These are phyloP conservation scores for Bretziella fagacearum DNA, from an alignment of 2,329 filamentous ascomycete species.

Conservation along the genomic window DNA sequence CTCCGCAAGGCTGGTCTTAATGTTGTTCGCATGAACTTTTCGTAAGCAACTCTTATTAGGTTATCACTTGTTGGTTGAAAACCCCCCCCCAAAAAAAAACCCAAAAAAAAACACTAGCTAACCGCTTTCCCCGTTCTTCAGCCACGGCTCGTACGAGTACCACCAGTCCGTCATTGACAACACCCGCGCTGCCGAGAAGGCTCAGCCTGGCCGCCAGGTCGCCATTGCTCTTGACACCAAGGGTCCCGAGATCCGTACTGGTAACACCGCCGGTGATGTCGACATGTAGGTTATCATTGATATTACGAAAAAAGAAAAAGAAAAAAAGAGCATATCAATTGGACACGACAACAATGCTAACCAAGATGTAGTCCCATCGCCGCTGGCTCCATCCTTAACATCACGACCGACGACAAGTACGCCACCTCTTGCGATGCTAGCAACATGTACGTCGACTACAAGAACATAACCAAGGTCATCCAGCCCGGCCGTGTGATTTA, in stretches of 20 bases:
- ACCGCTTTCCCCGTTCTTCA: constrained; percentile 2
- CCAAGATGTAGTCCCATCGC: constrained; percentile 41
- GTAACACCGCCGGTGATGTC: constrained; percentile 63
- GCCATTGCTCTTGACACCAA: constrained; percentile 81
- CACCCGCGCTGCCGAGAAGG: constrained; percentile 67
- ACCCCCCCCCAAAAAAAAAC: no score
- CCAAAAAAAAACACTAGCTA: no score
- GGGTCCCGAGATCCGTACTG: constrained; percentile 45
- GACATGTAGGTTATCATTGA: constrained; percentile 36
- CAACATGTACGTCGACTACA: constrained; percentile 99
- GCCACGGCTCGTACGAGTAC: constrained; percentile 66
- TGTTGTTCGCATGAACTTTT: constrained; percentile 98
- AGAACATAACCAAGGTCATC: constrained; percentile 99
- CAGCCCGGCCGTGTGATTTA: constrained; percentile 82
- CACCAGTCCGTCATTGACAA: constrained; percentile 98
- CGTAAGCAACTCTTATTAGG: no score
- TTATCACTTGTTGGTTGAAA: constrained; percentile 24
- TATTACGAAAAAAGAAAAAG: neutral
- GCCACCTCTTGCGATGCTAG: constrained; percentile 66
- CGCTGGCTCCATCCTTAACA: constrained; percentile 72
- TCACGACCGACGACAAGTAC: constrained; percentile 93
- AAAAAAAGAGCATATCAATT: neutral
- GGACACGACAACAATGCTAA: no score
- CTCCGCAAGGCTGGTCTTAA: constrained; percentile 84
- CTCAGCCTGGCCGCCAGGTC: constrained; percentile 65